These are phyloP conservation scores for Ceratobasidium theobromae DNA, from an alignment of 1,284 basidiomycete species.

Conservation along the genomic window DNA sequence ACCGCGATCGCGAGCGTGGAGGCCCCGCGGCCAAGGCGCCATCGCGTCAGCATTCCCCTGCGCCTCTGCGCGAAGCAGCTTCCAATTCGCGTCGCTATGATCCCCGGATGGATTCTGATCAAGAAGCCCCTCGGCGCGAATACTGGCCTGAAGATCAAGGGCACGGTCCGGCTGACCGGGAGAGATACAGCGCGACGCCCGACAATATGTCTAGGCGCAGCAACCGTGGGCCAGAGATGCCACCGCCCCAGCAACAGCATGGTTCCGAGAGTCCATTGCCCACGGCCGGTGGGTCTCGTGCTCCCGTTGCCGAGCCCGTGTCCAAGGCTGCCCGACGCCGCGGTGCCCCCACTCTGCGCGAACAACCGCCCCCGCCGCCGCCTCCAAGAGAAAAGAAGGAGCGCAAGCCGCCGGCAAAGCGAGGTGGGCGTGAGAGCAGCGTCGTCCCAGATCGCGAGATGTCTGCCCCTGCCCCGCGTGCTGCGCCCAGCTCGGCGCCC, in stretches of 20 bases:
- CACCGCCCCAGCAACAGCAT: too few relatives aligned
- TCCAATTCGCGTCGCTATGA: constrained; percentile 42
- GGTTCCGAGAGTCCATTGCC: constrained; percentile 24
- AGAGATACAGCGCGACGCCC: constrained; percentile 30
- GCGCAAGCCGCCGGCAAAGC: constrained; percentile 45
- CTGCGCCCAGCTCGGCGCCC: neutral
- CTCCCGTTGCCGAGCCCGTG: neutral
- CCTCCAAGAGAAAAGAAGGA: constrained; percentile 50
- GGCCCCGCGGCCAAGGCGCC: constrained; percentile 37
- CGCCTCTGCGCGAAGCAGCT: constrained; percentile 12
- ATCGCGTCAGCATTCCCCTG: constrained; percentile 29
- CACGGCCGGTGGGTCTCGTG: neutral
- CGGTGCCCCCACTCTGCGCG: constrained; percentile 40
- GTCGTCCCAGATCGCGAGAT: constrained; percentile 15
- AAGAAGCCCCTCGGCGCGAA: constrained; percentile 37
- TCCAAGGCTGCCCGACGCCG: constrained; percentile 1
- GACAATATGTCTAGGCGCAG: constrained; percentile 4
- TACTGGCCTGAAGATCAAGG: constrained; percentile 33
- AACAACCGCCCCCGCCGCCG: constrained; percentile 46
- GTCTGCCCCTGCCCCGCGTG: constrained; percentile 10
- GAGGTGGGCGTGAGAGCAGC: constrained; percentile 23
- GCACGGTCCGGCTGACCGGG: constrained; percentile 8
- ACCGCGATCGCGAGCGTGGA: constrained; percentile 46
- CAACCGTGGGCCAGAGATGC: neutral
- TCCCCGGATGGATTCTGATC: constrained; percentile 42